These are phyloP conservation scores for Corymbia calophylla DNA, from an alignment of 441 rosid genomes.

Conservation along the genomic window DNA sequence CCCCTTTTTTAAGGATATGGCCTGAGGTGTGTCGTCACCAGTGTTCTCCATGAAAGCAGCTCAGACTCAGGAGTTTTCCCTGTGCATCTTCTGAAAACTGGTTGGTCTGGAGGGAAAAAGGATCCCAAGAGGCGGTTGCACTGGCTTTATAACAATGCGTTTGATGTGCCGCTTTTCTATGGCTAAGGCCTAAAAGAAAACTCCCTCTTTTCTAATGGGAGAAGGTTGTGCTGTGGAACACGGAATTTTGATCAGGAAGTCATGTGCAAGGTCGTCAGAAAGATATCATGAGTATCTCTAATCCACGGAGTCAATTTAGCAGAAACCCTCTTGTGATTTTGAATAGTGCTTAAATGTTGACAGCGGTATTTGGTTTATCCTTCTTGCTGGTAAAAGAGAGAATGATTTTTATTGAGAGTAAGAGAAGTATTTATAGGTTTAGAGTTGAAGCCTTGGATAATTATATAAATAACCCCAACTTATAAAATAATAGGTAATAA, in stretches of 20 bases:
- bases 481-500: too few relatives aligned
- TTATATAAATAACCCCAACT: too few relatives aligned
- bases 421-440: too few relatives aligned
- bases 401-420: too few relatives aligned
- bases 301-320: not conserved
- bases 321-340: not conserved
- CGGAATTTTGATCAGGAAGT: not conserved
- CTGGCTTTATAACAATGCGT: not conserved
- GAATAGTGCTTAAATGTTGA: not conserved
- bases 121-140: not conserved
- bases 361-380: not conserved
- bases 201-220: not conserved
- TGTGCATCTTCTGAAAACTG: not conserved
- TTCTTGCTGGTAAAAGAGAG: too few relatives aligned
- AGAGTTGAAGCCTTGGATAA: too few relatives aligned
- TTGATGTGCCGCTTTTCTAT: not conserved
- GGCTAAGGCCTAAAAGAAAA: not conserved
- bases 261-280: not conserved
- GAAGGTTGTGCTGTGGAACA: not conserved
- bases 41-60: not conserved
- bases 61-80: not conserved
- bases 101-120: not conserved
- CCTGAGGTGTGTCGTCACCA: not conserved
- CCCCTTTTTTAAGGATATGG: slow-evolving; percentile 39
- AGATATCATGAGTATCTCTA: not conserved